phyloP scores from a whole-genome alignment of 805 yeast genomes.

The Kuraishia hungarica region DNA sequence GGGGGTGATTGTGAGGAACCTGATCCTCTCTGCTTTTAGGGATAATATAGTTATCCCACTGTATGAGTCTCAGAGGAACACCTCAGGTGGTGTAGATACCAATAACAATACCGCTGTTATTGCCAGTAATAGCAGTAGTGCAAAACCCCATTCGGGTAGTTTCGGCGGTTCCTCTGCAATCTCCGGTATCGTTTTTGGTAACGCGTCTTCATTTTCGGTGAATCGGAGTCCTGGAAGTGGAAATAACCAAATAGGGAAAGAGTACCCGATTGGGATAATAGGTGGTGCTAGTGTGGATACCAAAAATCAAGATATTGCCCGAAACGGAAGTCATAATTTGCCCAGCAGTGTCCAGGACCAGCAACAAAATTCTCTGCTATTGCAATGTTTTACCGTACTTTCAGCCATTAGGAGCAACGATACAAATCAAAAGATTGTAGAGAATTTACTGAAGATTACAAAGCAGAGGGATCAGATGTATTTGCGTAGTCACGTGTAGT shows the following conservation, averaged over 20 bases:
- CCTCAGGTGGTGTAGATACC: constrained; percentile 9
- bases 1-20: constrained; percentile 25
- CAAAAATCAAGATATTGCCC: neutral
- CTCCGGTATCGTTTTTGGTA: constrained; percentile 2
- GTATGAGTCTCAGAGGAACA: constrained; percentile 31
- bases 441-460: constrained; percentile 32
- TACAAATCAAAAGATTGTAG: constrained; percentile 50
- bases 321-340: neutral
- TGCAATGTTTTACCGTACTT: constrained; percentile 58
- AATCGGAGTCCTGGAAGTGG: neutral
- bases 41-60: constrained; percentile 46
- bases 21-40: constrained; percentile 38
- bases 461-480: constrained; percentile 13
- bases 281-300: neutral
- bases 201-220: neutral
- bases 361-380: constrained; percentile 16
- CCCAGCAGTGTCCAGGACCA: constrained; percentile 4
- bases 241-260: neutral
- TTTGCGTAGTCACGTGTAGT: too few relatives aligned
- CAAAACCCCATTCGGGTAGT: neutral
- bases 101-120: neutral
- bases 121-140: neutral
- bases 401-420: constrained; percentile 44
- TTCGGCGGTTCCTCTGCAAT: neutral
- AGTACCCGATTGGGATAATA: neutral